Base-by-base conservation (phyloP, 768 basidiomycete genomes). In the Russula lepida region DNA sequence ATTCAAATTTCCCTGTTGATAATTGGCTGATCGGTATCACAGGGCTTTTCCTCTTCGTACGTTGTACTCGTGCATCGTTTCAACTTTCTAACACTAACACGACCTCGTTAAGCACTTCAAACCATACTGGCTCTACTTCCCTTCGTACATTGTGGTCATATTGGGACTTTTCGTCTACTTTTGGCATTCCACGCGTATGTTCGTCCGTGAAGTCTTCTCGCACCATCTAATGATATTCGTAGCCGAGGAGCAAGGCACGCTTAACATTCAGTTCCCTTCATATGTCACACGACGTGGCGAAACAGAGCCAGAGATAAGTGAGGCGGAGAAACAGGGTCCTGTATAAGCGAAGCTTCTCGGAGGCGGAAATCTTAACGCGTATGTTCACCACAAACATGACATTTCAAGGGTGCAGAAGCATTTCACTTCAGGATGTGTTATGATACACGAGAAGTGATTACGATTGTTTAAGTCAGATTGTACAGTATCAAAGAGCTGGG, bases 41-140 rank as follows among this genome's bases (percentile, higher is more conserved):
- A 77, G 75, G 81, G 27, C 69, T 82, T 27, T 82, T 83, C 75
- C 74, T 82, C 62, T 82, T 77, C 71, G 81, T 82, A 68, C 69
- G 76, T 71, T 19, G 37, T 8, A 48, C 21, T 53, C 11, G n/a
- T 30, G 48, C 33, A 8, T 35, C 32, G n/a, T 52, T 25, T 30
- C 23, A 33, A 37, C 21, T 56, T 52, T 62, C 13, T 49, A 19
- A 54, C 11, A 47, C 13, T 49, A 19, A 54, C 11, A 47, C 55
- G 19, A 27, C 27, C 12, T 11, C 43, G 52, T 39, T 59, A 64
- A 92, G 90, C 86, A 91, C 66, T 92, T 82, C 75, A 72, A 75
- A 47, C 92, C 92, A 4, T 93, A 82, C 76, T 94, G 91, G 90
- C 79, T 94, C 17, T 93, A 94, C 77, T 94, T 94, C 74, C 75